Base-by-base conservation (phyloP, 1,139 yeast species). In the Blastobotrys niveus region DNA sequence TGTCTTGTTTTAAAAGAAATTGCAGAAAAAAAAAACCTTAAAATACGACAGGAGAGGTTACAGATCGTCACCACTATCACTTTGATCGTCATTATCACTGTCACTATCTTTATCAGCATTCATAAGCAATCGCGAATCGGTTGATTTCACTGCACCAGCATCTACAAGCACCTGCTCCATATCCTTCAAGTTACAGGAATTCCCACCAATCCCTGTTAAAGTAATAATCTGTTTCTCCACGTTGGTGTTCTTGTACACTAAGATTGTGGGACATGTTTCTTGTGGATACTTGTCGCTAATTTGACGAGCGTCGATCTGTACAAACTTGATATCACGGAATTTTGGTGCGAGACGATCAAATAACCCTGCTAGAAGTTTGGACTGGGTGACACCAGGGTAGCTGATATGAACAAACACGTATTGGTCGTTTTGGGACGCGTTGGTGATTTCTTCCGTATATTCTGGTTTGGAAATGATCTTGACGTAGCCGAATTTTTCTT, bases 221-320 rank as follows among this genome's bases (percentile, higher is more conserved):
- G 96, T 89, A 17, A 89, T 76, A 54, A 71, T 76, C 62, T 89
- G 96, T 59, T 81, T 83, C 24, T 80, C 66, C 7, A 89, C 91
- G 50, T 85, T 78, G 18, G 81, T 80, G 47, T 85, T 76, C 57
- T 77, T 77, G 62, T 91, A 91, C 1, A 93, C 76, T 38, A 91
- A 72, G 18, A 91, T 68, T 0, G 98, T 93, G 1, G 99, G 99
- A 57, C 95, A 84, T 65, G 86, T 89, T 33, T 76, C 64, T 25
- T 86, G 89, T 0, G 97, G 96, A 62, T 89, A 91, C 60, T 82
- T 80, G 58, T 89, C 97, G 52, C 89, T 84, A 48, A 96, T 94
- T 63, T 96, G 79, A 50, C 78, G 74, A 18, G 86, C 96, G 12
- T 86, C 83, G 42, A 91, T 91, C 54, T 91, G 96, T 36, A 89